Percentiles rank a stretch among this genome's conserved stretches.
Evolutionary conservation across 2,329 filamentous ascomycete genomes (phyloP).

Genomic region (Lojkania enalia): DNA sequence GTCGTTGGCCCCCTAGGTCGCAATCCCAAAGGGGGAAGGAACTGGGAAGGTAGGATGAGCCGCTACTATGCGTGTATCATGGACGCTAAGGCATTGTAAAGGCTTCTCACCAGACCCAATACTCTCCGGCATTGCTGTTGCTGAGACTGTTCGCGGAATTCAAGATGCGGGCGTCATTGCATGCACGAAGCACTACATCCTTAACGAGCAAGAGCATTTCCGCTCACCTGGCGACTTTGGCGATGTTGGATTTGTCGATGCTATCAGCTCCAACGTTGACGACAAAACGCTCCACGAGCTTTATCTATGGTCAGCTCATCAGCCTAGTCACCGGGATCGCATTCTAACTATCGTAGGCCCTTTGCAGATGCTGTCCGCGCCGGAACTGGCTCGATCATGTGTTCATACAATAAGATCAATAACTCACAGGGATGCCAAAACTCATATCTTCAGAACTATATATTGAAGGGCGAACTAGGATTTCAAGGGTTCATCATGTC

Average conservation of each 20-base stretch:
- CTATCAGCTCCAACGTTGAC: slow-evolving; percentile 63
- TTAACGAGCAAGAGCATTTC: slow-evolving; percentile 66
- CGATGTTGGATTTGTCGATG: slow-evolving; percentile 65
- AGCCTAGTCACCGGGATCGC: background rate
- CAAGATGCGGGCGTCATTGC: slow-evolving; percentile 79
- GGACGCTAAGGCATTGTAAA: slow-evolving; percentile 28
- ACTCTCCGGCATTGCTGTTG: slow-evolving; percentile 71
- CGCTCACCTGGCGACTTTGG: slow-evolving; percentile 63
- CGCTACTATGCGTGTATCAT: slow-evolving; percentile 41
- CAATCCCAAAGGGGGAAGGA: slow-evolving; percentile 67
- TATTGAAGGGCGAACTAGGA: slow-evolving; percentile 78
- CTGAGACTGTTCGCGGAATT: slow-evolving; percentile 75
- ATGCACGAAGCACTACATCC: slow-evolving; percentile 64
- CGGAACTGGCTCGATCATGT: slow-evolving; percentile 57
- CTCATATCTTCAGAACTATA: slow-evolving; percentile 71
- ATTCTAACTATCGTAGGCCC: slow-evolving; percentile 34
- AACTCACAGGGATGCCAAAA: slow-evolving; percentile 82
- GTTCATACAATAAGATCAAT: slow-evolving; percentile 76
- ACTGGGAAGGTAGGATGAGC: slow-evolving; percentile 61
- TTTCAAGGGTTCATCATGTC: slow-evolving; percentile 74
- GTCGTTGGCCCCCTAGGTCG: slow-evolving; percentile 75
- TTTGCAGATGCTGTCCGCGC: slow-evolving; percentile 57
- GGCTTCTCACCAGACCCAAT: slow-evolving; percentile 73
- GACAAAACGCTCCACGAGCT: slow-evolving; percentile 67
- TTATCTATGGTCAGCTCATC: slow-evolving; percentile 54